Percentiles rank a stretch among this genome's conserved stretches.
Conservation (phyloP, 2,329 filamentous ascomycete species). For the Phaeomoniella chlamydospora region DNA sequence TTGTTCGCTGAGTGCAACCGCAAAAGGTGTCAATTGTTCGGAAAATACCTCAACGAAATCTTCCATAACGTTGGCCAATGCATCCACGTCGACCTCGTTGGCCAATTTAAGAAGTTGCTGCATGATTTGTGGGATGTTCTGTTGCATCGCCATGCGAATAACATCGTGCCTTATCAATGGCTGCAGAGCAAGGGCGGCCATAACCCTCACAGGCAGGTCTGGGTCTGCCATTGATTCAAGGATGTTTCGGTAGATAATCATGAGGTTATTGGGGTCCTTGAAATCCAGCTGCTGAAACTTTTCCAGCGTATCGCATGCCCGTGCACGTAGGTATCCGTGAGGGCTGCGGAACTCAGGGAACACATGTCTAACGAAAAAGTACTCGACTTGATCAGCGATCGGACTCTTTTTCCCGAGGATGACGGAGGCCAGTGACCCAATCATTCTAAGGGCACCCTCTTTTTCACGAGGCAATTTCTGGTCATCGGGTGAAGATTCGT, state of each 20-base stretch:
- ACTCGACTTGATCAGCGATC: conserved; percentile 93
- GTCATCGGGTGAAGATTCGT: conserved; percentile 68
- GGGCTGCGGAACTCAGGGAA: conserved; percentile 94
- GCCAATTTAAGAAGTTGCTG: conserved; percentile 93
- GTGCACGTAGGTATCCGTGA: conserved; percentile 82
- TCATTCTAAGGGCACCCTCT: conserved; percentile 93
- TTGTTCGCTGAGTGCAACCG: conserved; percentile 89
- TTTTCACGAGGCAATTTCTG: conserved; percentile 93
- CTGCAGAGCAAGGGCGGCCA: conserved; percentile 84
- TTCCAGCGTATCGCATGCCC: conserved; percentile 92
- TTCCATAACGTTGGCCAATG: conserved; percentile 96
- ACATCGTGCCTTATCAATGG: conserved; percentile 90
- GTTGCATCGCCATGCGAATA: conserved; percentile 89
- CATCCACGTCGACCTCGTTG: conserved; percentile 96
- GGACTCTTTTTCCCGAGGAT: conserved; percentile 97
- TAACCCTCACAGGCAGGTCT: conserved; percentile 86
- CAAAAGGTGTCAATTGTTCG: conserved; percentile 90
- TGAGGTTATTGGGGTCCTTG: conserved; percentile 88
- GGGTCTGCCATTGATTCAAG: conserved; percentile 91
- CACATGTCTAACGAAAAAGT: conserved; percentile 95
- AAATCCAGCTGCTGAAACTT: conserved; percentile 97
- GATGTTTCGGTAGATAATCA: conserved; percentile 93
- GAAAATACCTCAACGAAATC: conserved; percentile 98
- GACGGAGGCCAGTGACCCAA: conserved; percentile 83
- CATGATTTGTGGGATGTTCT: conserved; percentile 98